Percentiles rank a stretch among this genome's conserved stretches.
phyloP scores from a whole-genome alignment of 2,329 filamentous ascomycete species.

The Epichloe sp. region DNA sequence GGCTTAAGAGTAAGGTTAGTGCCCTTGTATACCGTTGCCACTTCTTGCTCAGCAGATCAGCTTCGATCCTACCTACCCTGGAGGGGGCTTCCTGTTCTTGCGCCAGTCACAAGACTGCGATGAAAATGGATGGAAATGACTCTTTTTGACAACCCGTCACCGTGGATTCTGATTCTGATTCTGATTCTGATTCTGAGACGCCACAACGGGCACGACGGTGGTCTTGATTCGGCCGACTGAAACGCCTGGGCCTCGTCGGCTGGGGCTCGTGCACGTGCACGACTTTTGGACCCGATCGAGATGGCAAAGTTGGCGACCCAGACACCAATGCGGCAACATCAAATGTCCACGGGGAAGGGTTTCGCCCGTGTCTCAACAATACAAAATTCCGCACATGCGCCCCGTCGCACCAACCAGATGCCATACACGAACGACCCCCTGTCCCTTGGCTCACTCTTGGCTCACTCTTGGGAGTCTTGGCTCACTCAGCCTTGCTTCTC shows the following conservation, averaged over 20 bases:
- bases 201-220: background rate
- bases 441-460: background rate
- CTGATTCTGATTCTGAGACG: background rate
- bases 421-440: background rate
- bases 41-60: too few relatives aligned
- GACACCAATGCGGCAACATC: background rate
- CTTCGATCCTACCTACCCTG: too few relatives aligned
- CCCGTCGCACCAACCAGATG: slow-evolving; percentile 1
- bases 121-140: too few relatives aligned
- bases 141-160: too few relatives aligned
- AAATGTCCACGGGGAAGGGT: background rate
- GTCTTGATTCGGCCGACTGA: slow-evolving; percentile 1
- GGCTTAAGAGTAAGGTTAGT: too few relatives aligned
- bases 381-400: background rate
- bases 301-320: too few relatives aligned
- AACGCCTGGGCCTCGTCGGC: background rate
- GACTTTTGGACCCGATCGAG: background rate
- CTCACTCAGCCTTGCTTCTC: background rate
- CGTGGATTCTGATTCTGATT: background rate
- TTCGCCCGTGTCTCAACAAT: slow-evolving; percentile 2
- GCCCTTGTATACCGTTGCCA: too few relatives aligned
- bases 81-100: too few relatives aligned
- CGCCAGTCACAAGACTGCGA: too few relatives aligned
- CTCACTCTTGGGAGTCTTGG: background rate
- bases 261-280: background rate